Conservation (phyloP, 805 yeast species). For the Yarrowia phangngaensis region DNA sequence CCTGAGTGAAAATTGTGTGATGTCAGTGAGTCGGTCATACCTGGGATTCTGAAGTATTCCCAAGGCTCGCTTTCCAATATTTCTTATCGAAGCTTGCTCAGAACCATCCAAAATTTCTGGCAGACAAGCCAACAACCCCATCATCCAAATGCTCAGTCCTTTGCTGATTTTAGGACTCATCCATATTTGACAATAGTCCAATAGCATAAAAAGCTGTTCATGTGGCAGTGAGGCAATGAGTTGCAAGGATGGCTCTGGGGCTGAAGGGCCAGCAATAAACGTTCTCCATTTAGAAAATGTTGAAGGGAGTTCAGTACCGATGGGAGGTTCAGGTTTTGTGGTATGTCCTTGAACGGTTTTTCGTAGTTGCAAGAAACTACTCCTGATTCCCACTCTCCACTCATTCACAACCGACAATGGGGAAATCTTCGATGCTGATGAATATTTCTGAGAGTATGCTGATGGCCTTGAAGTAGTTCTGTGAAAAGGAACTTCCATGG, state of each 20-base stretch:
- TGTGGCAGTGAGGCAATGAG: conserved; percentile 42
- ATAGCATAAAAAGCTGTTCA: conserved; percentile 39
- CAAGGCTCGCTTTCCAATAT: conserved; percentile 41
- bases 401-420: conserved; percentile 14
- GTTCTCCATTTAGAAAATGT: conserved; percentile 46
- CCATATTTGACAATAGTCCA: conserved; percentile 48
- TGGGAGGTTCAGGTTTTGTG: neutral
- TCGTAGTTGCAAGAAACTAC: conserved; percentile 1
- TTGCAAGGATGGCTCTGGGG: conserved; percentile 37
- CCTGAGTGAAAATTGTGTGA: conserved; percentile 31
- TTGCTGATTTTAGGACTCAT: conserved; percentile 38
- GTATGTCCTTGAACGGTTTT: neutral
- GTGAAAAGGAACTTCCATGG: neutral
- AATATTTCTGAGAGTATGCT: conserved; percentile 6
- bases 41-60: conserved; percentile 28
- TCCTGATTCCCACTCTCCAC: conserved; percentile 12
- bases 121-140: conserved; percentile 41
- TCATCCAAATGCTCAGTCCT: conserved; percentile 43
- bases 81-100: conserved; percentile 45
- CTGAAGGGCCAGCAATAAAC: conserved; percentile 39
- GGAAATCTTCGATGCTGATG: neutral
- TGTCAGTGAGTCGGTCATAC: conserved; percentile 26
- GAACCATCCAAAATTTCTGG: conserved; percentile 42
- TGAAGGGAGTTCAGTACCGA: conserved; percentile 38
- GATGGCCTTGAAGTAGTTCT: neutral